Percentiles rank a stretch among this genome's conserved stretches.
These are phyloP conservation scores for Fusarium transvaalense DNA, from an alignment of 2,329 filamentous ascomycete genomes.

Conservation along the genomic window DNA sequence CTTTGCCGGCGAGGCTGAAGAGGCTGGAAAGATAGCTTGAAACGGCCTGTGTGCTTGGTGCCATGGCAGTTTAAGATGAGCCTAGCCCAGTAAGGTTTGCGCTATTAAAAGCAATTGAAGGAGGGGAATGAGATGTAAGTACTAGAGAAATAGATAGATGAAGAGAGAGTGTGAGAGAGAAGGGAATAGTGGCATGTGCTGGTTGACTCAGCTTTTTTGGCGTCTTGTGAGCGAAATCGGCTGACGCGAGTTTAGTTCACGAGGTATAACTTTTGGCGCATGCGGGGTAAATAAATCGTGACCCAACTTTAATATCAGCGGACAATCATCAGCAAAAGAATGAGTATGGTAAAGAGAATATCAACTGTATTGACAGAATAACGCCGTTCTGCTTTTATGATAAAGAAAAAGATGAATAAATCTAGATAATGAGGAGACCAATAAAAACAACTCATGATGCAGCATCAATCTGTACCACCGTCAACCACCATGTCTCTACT, in stretches of 20 bases:
- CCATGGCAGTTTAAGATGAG: conserved; percentile 25
- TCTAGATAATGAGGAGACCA: neutral
- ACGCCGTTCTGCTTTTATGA: neutral
- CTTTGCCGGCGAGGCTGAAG: conserved; percentile 49
- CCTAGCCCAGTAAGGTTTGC: neutral
- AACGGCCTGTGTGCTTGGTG: conserved; percentile 16
- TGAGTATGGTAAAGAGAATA: neutral
- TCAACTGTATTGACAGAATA: neutral
- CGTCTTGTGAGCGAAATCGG: conserved; percentile 34
- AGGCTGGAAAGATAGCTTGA: conserved; percentile 47
- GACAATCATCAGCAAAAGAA: neutral
- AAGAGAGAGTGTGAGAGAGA: too few relatives aligned
- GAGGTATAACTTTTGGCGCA: conserved; percentile 18
- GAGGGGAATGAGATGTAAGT: neutral
- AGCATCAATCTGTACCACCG: conserved; percentile 43
- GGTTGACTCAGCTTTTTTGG: conserved; percentile 5
- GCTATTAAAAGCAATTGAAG: neutral
- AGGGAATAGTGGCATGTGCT: conserved; percentile 1
- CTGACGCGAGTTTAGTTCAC: conserved; percentile 26
- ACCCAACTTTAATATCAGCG: conserved; percentile 7
- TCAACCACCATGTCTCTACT: conserved; percentile 54
- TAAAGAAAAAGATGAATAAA: too few relatives aligned
- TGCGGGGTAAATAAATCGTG: conserved; percentile 29
- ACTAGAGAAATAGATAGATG: too few relatives aligned
- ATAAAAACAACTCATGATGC: neutral